Conservation (phyloP, 805 yeast genomes). For the Kodamaea laetipori region DNA sequence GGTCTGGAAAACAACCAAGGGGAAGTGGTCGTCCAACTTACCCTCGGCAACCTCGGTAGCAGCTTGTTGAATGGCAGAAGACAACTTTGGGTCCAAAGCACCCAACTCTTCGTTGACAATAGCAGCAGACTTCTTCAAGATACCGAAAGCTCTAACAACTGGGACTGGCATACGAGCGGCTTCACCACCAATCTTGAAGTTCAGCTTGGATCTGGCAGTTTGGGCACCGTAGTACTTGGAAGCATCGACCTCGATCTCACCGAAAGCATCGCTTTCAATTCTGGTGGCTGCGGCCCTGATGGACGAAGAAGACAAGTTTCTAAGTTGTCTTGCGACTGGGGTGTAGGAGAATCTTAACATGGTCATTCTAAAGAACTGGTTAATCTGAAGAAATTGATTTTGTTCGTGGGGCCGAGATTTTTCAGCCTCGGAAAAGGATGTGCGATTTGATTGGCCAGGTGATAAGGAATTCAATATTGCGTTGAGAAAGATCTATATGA, state of each 20-base stretch:
- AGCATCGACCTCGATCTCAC: slow-evolving; percentile 88
- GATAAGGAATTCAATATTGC: too few relatives aligned
- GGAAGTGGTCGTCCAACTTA: slow-evolving; percentile 90
- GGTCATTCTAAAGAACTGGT: slow-evolving; percentile 8
- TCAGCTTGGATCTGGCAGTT: slow-evolving; percentile 88
- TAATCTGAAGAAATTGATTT: not conserved
- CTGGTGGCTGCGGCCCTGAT: slow-evolving; percentile 41
- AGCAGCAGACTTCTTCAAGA: slow-evolving; percentile 93
- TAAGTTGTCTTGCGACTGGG: slow-evolving; percentile 19
- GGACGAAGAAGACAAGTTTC: slow-evolving; percentile 33
- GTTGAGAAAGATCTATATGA: too few relatives aligned
- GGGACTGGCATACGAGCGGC: slow-evolving; percentile 92
- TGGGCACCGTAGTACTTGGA: slow-evolving; percentile 98
- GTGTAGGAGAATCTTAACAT: slow-evolving; percentile 32
- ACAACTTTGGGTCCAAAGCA: slow-evolving; percentile 74
- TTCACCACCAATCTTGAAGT: slow-evolving; percentile 94
- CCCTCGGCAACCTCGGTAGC: slow-evolving; percentile 96
- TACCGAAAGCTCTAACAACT: slow-evolving; percentile 86
- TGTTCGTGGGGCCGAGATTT: slow-evolving; percentile 2
- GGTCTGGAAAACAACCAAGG: slow-evolving; percentile 97
- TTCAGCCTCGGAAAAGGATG: not conserved
- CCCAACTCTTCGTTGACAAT: slow-evolving; percentile 84
- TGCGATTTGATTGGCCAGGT: slow-evolving; percentile 1
- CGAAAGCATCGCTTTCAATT: slow-evolving; percentile 93
- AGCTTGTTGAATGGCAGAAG: slow-evolving; percentile 86